A percentile compares a stretch with the other conserved stretches of the same genome.
phyloP scores from a whole-genome alignment of 2,329 filamentous ascomycete genomes.

The Aulographum hederae region DNA sequence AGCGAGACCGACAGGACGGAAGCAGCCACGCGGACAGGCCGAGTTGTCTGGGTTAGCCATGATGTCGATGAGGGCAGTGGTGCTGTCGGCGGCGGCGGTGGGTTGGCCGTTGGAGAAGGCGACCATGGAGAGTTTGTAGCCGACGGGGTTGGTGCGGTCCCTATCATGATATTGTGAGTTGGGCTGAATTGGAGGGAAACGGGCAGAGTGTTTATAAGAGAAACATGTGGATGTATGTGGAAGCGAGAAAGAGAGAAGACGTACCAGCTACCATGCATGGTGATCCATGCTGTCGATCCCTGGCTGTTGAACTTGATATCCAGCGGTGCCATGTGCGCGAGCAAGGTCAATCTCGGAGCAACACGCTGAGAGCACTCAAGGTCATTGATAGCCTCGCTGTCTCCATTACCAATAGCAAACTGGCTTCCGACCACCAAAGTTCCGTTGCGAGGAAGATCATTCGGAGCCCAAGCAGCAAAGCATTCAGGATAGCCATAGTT shows the following conservation, averaged over 20 bases:
- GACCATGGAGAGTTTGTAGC: constrained; percentile 31
- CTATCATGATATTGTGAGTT: constrained; percentile 8
- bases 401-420: constrained; percentile 27
- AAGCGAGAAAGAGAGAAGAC: background rate
- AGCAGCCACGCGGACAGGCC: constrained; percentile 37
- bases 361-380: constrained; percentile 21
- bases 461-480: constrained; percentile 45
- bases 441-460: constrained; percentile 27
- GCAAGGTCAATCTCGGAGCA: constrained; percentile 37
- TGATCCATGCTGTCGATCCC: constrained; percentile 40
- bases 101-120: constrained; percentile 29
- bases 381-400: constrained; percentile 21
- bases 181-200: background rate
- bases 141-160: constrained; percentile 28
- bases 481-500: constrained; percentile 60
- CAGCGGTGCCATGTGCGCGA: constrained; percentile 52
- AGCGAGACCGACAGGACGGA: constrained; percentile 43
- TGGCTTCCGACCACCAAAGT: constrained; percentile 27
- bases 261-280: constrained; percentile 55
- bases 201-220: background rate
- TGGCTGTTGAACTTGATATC: constrained; percentile 50
- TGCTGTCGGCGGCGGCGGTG: constrained; percentile 25
- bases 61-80: constrained; percentile 30
- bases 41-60: constrained; percentile 35
- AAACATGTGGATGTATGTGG: background rate